Evolutionary conservation across 768 basidiomycete genomes (phyloP).

Genomic region (Amanita pallidorosea): DNA sequence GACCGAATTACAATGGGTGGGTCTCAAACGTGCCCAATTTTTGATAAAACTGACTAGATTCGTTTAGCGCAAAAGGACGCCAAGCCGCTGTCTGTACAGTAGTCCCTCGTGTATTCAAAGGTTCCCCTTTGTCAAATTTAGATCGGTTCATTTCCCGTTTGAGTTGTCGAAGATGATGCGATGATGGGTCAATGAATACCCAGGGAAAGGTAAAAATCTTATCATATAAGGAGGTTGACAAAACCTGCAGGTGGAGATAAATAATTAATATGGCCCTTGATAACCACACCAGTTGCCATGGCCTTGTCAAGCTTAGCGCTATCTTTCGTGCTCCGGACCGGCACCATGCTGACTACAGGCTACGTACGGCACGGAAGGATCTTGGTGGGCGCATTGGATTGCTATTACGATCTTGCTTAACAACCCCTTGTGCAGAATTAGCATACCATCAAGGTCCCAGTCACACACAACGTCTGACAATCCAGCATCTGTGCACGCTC

Average conservation of each 20-base stretch:
- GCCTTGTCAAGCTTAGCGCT: not conserved
- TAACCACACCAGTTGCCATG: no score
- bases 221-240: not conserved
- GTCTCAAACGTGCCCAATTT: slow-evolving; percentile 8
- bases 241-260: not conserved
- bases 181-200: not conserved
- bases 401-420: no score
- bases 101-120: not conserved
- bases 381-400: no score
- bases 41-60: not conserved
- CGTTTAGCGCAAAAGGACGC: slow-evolving; percentile 29
- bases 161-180: not conserved
- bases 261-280: not conserved
- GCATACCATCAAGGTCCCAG: no score
- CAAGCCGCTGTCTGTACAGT: slow-evolving; percentile 25
- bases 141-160: not conserved
- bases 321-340: not conserved
- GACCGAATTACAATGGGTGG: slow-evolving; percentile 69
- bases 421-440: no score
- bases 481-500: no score
- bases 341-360: not conserved
- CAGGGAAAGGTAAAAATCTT: not conserved
- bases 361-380: no score
- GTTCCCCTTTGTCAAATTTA: not conserved
- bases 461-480: no score